Conservation (phyloP, 2,329 filamentous ascomycete species). For the Dactylonectria macrodidyma region DNA sequence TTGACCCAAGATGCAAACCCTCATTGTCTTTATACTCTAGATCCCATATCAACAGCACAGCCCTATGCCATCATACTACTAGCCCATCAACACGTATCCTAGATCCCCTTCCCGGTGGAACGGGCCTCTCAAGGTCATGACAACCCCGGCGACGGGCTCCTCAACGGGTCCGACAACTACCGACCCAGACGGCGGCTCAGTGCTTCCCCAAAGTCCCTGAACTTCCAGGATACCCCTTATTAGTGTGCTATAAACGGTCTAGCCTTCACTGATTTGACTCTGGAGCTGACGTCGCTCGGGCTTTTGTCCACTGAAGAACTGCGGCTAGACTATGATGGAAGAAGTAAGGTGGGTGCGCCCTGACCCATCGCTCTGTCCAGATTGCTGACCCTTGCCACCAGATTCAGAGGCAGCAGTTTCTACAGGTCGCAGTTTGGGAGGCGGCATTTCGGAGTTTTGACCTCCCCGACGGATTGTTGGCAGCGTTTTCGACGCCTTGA, state of each 20-base stretch:
- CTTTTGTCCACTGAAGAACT: background rate
- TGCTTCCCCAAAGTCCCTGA: background rate
- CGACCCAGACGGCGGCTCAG: background rate
- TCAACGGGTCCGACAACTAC: background rate
- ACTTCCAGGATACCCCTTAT: background rate
- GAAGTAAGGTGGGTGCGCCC: background rate
- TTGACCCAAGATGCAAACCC: background rate
- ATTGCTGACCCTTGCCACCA: background rate
- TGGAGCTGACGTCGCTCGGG: background rate
- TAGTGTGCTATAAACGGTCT: background rate
- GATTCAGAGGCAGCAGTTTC: background rate
- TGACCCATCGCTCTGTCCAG: background rate
- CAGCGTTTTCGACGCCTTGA: background rate
- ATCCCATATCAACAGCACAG: background rate
- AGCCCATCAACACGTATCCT: background rate
- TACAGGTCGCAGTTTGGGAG: no score
- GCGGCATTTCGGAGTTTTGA: background rate
- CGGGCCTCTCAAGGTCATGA: background rate
- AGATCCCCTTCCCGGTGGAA: constrained; percentile 34
- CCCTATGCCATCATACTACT: background rate
- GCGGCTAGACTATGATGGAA: background rate
- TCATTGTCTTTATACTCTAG: background rate
- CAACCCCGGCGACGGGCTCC: background rate
- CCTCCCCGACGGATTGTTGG: background rate
- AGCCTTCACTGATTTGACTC: background rate